These are phyloP conservation scores for Darksidea phi DNA, from an alignment of 495 filamentous ascomycete species.

Conservation along the genomic window DNA sequence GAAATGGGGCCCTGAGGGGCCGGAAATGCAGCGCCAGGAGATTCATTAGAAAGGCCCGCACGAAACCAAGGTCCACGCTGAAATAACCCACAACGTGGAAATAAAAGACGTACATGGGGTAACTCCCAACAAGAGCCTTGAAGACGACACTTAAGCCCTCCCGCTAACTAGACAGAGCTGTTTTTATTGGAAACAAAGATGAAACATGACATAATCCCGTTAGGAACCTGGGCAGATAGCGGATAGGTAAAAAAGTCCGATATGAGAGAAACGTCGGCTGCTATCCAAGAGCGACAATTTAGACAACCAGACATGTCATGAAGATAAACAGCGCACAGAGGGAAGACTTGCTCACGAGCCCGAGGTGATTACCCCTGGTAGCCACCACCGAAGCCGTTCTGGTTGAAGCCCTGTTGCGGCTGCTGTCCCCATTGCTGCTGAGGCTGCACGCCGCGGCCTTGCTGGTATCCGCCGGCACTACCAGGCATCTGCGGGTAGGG, in stretches of 20 bases:
- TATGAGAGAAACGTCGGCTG: background rate
- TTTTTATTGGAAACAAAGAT: background rate
- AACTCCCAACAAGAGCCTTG: background rate
- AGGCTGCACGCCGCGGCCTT: constrained; percentile 35
- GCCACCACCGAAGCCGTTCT: constrained; percentile 40
- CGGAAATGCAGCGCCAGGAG: background rate
- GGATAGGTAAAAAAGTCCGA: background rate
- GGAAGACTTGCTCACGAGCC: background rate
- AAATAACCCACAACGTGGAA: background rate
- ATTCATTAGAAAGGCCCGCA: background rate
- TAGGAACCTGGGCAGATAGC: background rate
- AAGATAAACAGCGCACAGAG: constrained; percentile 21
- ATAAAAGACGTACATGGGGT: background rate
- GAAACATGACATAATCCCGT: background rate
- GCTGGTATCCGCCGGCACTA: constrained; percentile 41
- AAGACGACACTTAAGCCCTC: background rate
- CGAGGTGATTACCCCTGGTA: constrained; percentile 42
- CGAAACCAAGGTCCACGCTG: background rate
- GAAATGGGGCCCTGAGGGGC: constrained; percentile 25
- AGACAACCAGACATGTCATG: constrained; percentile 28
- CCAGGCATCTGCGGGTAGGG: constrained; percentile 55
- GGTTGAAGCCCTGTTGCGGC: constrained; percentile 37
- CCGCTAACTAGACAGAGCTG: background rate
- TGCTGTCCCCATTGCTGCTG: constrained; percentile 36
- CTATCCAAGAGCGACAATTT: constrained; percentile 27